These are phyloP conservation scores for Aspergillus chevalieri DNA, from an alignment of 2,329 filamentous ascomycete genomes.

Conservation along the genomic window DNA sequence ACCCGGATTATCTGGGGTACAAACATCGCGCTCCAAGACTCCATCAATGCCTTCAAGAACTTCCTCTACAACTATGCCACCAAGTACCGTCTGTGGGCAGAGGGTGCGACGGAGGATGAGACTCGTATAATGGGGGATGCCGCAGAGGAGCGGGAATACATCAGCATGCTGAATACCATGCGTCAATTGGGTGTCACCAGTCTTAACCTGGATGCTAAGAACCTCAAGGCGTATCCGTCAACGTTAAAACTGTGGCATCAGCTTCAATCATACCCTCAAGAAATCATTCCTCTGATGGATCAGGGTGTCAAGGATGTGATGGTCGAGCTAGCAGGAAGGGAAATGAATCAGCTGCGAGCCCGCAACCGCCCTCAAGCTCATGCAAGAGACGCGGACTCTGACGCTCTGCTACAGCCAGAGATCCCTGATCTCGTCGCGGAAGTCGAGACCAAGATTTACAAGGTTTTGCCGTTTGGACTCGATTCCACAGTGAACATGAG, in stretches of 20 bases:
- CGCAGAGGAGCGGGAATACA: constrained; percentile 74
- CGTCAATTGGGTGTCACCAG: constrained; percentile 74
- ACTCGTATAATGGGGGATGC: constrained; percentile 61
- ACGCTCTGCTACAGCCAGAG: constrained; percentile 49
- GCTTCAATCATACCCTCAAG: constrained; percentile 85
- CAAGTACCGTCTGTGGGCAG: constrained; percentile 88
- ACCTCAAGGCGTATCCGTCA: constrained; percentile 86
- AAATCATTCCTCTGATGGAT: constrained; percentile 96
- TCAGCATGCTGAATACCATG: constrained; percentile 84
- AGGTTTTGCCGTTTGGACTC: constrained; percentile 82
- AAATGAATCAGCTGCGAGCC: constrained; percentile 64
- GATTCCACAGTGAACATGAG: constrained; percentile 84
- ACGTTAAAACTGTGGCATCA: constrained; percentile 95
- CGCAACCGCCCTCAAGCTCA: constrained; percentile 45
- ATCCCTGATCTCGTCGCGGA: constrained; percentile 68
- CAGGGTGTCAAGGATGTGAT: constrained; percentile 88
- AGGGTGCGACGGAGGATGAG: constrained; percentile 74
- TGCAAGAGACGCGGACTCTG: constrained; percentile 59
- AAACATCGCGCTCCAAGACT: constrained; percentile 88
- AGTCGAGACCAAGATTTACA: constrained; percentile 72
- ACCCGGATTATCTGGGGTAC: constrained; percentile 93
- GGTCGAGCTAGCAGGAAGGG: constrained; percentile 77
- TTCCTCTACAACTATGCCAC: constrained; percentile 87
- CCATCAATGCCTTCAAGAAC: constrained; percentile 79
- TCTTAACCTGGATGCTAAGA: constrained; percentile 80